phyloP scores from a whole-genome alignment of 345 rosid species.

The Dimocarpus longan region DNA sequence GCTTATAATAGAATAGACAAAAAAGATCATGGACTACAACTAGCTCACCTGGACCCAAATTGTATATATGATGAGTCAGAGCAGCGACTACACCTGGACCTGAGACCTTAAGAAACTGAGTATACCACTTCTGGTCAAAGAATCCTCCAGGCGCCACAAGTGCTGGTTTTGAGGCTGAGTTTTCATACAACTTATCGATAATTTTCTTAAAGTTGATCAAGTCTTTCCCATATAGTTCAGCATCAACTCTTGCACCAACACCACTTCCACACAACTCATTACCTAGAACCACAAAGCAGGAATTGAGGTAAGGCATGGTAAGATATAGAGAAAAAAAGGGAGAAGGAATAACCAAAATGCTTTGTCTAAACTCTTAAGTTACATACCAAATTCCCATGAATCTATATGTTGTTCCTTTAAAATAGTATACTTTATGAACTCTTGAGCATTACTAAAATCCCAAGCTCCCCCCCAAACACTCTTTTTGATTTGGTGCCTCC shows the following conservation, averaged over 20 bases:
- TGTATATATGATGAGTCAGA: constrained; percentile 93
- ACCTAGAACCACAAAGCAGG: constrained; percentile 47
- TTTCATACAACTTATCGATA: constrained; percentile 56
- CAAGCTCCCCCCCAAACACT: constrained; percentile 84
- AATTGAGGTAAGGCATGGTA: constrained; percentile 17
- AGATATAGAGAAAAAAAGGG: neutral
- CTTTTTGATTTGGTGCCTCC: constrained; percentile 64
- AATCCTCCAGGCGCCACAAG: constrained; percentile 96
- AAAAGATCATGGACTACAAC: neutral
- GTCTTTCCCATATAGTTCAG: constrained; percentile 81
- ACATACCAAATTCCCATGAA: constrained; percentile 97
- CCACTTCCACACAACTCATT: constrained; percentile 91
- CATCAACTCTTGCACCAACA: constrained; percentile 76
- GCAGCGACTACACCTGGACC: constrained; percentile 60
- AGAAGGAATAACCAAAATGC: constrained; percentile 16
- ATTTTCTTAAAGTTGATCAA: constrained; percentile 56
- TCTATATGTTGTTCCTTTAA: constrained; percentile 75
- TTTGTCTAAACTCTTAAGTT: constrained; percentile 1
- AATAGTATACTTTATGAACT: constrained; percentile 76
- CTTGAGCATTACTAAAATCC: constrained; percentile 74
- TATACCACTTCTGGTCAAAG: constrained; percentile 69
- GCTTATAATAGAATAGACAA: neutral
- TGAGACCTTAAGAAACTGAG: constrained; percentile 72
- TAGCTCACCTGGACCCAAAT: constrained; percentile 79
- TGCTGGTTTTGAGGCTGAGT: constrained; percentile 54